Percentiles rank a stretch among this genome's conserved stretches.
These are phyloP conservation scores for Monosporozyma aerobia DNA, from an alignment of 805 yeast genomes.

Conservation along the genomic window DNA sequence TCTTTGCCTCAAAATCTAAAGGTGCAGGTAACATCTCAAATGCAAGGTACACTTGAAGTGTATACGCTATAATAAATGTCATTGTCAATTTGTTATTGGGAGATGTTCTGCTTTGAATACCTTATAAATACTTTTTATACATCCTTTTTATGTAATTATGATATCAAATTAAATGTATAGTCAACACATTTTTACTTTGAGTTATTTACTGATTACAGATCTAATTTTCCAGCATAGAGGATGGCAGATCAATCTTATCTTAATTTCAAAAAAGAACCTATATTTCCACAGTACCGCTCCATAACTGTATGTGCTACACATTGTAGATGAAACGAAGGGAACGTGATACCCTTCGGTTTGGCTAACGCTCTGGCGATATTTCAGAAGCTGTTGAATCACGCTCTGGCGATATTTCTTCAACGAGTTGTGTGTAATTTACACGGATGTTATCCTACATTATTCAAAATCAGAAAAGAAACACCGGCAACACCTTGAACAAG, in stretches of 20 bases:
- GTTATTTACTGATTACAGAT: too few species aligned
- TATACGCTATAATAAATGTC: neutral
- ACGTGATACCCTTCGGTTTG: too few species aligned
- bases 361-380: neutral
- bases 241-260: too few species aligned
- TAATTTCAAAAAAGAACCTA: too few species aligned
- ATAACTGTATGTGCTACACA: too few species aligned
- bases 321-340: too few species aligned
- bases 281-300: too few species aligned
- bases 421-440: neutral
- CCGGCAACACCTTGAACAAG: neutral
- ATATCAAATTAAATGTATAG: neutral
- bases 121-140: neutral
- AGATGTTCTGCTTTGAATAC: neutral
- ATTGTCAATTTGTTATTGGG: slow-evolving; percentile 1
- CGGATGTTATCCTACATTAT: slow-evolving; percentile 1
- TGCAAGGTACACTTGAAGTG: neutral
- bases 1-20: neutral
- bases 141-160: neutral
- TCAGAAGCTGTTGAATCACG: neutral
- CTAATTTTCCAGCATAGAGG: too few species aligned
- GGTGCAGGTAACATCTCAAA: slow-evolving; percentile 2
- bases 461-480: neutral
- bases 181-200: neutral
- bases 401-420: neutral